Percentiles rank a stretch among this genome's conserved stretches.
Conservation (phyloP, 31 red algal species). For the Porphyra umbilicalis region DNA sequence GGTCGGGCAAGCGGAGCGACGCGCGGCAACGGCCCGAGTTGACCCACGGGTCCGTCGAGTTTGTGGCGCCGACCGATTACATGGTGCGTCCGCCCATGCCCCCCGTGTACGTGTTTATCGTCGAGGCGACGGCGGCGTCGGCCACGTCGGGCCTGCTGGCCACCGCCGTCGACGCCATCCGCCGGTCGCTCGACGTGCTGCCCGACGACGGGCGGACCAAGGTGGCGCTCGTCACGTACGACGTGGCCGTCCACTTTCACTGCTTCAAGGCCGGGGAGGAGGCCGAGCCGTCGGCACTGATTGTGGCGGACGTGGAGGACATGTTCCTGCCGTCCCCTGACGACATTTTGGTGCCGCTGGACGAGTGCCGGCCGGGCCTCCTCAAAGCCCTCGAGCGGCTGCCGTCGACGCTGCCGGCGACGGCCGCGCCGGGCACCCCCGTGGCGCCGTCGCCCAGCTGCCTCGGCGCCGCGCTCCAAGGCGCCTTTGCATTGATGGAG, state of each 20-base stretch:
- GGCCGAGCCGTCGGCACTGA: constrained; percentile 47
- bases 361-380: constrained; percentile 68
- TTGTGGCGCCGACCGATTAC: constrained; percentile 97
- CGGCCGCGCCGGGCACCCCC: background rate
- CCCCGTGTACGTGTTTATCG: constrained; percentile 92
- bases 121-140: constrained; percentile 72
- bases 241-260: constrained; percentile 76
- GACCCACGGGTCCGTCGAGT: constrained; percentile 64
- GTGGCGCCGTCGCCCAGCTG: constrained; percentile 17
- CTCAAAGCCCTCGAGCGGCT: constrained; percentile 69
- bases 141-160: constrained; percentile 54
- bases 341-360: constrained; percentile 62
- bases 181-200: constrained; percentile 64
- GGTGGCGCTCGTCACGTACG: constrained; percentile 82
- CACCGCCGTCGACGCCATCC: constrained; percentile 59
- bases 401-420: constrained; percentile 5
- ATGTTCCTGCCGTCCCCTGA: constrained; percentile 87
- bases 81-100: constrained; percentile 99
- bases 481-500: constrained; percentile 66
- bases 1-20: constrained; percentile 68
- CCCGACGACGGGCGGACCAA: constrained; percentile 85
- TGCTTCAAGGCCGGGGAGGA: constrained; percentile 37
- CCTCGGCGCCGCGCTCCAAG: constrained; percentile 77
- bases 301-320: constrained; percentile 88
- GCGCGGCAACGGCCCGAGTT: constrained; percentile 80